Conservation (phyloP, 768 basidiomycete species). For the Albatrellus ellisii region DNA sequence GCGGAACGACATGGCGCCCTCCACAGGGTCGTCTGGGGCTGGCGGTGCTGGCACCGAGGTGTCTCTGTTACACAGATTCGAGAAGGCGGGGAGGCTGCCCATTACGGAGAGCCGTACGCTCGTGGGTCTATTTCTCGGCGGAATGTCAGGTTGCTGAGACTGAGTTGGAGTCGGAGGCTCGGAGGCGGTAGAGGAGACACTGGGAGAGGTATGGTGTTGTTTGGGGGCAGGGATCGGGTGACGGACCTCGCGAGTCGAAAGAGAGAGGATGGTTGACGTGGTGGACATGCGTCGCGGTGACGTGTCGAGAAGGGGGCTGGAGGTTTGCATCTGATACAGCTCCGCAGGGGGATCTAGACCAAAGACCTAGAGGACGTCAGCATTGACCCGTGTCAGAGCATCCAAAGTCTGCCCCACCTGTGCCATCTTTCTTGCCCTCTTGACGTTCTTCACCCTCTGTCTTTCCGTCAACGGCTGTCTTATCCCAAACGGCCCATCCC, state of each 20-base stretch:
- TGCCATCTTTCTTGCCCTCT: constrained; percentile 36
- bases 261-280: constrained; percentile 12
- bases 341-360: constrained; percentile 34
- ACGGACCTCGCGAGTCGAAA: constrained; percentile 5
- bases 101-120: too few relatives aligned
- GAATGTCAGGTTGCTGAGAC: too few relatives aligned
- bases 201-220: constrained; percentile 4
- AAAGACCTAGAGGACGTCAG: constrained; percentile 26
- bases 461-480: constrained; percentile 17
- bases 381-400: neutral
- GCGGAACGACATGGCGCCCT: constrained; percentile 13
- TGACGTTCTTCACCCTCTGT: constrained; percentile 28
- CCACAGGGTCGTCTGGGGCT: neutral
- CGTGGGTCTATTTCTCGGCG: too few relatives aligned
- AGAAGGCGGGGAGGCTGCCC: neutral
- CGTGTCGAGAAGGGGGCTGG: constrained; percentile 14
- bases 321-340: constrained; percentile 26
- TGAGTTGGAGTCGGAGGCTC: neutral
- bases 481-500: neutral
- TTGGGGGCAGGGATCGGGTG: neutral
- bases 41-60: neutral
- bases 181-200: constrained; percentile 6
- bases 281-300: neutral
- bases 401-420: constrained; percentile 23
- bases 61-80: neutral